Evolutionary conservation across 352 stramenopile species (phyloP).

Genomic region (Phytophthora foliorum): DNA sequence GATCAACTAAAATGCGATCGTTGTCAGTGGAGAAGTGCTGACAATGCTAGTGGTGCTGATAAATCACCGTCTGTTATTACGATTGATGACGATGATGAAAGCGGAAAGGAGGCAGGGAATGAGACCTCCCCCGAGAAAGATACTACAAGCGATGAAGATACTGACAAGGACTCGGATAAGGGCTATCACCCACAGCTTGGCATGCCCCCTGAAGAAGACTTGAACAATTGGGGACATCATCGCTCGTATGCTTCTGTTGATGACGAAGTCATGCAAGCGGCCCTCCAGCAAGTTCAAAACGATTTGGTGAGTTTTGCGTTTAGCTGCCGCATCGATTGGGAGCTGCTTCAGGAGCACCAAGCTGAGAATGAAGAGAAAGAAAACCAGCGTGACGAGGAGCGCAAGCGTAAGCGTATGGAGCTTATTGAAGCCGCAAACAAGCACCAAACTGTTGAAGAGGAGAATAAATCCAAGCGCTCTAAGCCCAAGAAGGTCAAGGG

Average conservation of each 20-base stretch:
- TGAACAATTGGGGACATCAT: constrained; percentile 98
- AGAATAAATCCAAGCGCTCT: constrained; percentile 32
- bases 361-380: constrained; percentile 83
- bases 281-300: constrained; percentile 62
- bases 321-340: constrained; percentile 96
- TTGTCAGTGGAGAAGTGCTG: constrained; percentile 88
- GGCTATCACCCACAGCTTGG: constrained; percentile 86
- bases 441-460: constrained; percentile 33
- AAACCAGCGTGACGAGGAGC: constrained; percentile 74
- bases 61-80: constrained; percentile 29
- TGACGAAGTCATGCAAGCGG: constrained; percentile 96
- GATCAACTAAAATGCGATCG: constrained; percentile 98
- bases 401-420: constrained; percentile 76
- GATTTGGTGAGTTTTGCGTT: constrained; percentile 95
- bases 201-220: constrained; percentile 98
- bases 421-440: constrained; percentile 65
- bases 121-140: constrained; percentile 21
- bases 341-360: constrained; percentile 92
- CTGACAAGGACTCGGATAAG: constrained; percentile 42
- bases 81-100: constrained; percentile 63
- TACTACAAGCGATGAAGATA: constrained; percentile 22
- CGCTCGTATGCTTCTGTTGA: constrained; percentile 96
- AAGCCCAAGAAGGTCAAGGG: constrained; percentile 49
- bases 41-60: constrained; percentile 35
- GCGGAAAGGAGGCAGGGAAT: constrained; percentile 25